Evolutionary conservation across 192 early-diverging fungal genomes (phyloP).

Genomic region (Chytriomyces sp.): DNA sequence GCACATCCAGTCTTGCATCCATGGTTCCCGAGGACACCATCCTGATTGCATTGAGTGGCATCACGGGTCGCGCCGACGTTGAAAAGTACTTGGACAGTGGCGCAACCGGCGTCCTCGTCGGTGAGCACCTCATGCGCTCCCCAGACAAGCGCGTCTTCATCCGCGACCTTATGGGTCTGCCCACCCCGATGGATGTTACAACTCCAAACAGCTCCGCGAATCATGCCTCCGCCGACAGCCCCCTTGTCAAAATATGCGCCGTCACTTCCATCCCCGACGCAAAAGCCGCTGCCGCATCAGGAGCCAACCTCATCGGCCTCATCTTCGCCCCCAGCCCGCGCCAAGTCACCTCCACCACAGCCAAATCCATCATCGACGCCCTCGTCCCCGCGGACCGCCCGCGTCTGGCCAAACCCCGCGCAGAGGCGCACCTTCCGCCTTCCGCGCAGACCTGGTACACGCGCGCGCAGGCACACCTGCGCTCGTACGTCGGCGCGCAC

Average conservation of each 20-base stretch:
- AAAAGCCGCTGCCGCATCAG: constrained; percentile 67
- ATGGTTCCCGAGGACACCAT: constrained; percentile 75
- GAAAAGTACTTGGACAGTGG: constrained; percentile 75
- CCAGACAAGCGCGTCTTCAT: constrained; percentile 78
- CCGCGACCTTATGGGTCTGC: constrained; percentile 59
- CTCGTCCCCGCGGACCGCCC: neutral
- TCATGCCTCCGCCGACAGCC: neutral
- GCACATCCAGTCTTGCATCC: constrained; percentile 75
- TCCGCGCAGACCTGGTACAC: constrained; percentile 17
- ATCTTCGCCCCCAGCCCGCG: constrained; percentile 88
- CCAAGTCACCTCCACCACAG: constrained; percentile 66
- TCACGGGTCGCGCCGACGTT: constrained; percentile 76
- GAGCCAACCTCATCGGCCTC: constrained; percentile 91
- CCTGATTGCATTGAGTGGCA: constrained; percentile 90
- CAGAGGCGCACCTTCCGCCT: neutral
- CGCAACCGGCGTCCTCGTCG: constrained; percentile 84
- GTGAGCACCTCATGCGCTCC: constrained; percentile 92
- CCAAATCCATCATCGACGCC: constrained; percentile 66
- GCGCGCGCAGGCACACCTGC: neutral
- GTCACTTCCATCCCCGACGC: constrained; percentile 83
- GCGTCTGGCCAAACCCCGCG: neutral
- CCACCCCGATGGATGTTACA: constrained; percentile 20
- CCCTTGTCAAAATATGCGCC: constrained; percentile 90
- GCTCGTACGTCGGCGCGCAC: neutral
- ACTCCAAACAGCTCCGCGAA: neutral